Evolutionary conservation across 441 rosid genomes (phyloP).

Genomic region (Kokia cookei): DNA sequence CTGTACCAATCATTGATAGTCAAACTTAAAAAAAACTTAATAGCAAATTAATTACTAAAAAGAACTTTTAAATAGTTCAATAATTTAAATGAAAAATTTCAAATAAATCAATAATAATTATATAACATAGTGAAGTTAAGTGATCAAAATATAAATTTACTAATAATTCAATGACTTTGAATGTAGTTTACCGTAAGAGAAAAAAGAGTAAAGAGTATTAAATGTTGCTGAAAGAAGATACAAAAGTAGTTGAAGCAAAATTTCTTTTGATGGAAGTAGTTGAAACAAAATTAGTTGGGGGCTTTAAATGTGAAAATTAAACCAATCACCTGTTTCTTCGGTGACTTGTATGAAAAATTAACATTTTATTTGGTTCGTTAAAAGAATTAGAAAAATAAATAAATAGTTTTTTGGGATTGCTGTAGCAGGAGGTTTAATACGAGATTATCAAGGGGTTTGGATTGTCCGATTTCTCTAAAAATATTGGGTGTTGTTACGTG

Average conservation of each 20-base stretch:
- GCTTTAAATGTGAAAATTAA: neutral
- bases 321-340: neutral
- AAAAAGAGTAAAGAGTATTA: neutral
- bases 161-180: too few relatives aligned
- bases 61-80: too few relatives aligned
- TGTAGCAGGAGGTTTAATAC: too few relatives aligned
- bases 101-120: accelerated
- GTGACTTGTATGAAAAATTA: neutral
- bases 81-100: accelerated
- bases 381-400: neutral
- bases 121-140: accelerated
- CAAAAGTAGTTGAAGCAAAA: neutral
- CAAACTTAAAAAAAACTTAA: too few relatives aligned
- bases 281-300: neutral
- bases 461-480: too few relatives aligned
- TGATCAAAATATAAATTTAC: too few relatives aligned
- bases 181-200: too few relatives aligned
- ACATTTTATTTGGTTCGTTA: neutral
- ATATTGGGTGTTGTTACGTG: too few relatives aligned
- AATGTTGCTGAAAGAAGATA: neutral
- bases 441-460: too few relatives aligned
- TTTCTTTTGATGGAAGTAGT: neutral
- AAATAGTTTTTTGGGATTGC: too few relatives aligned
- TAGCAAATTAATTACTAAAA: too few relatives aligned
- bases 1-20: too few relatives aligned